A percentile compares a stretch with the other conserved stretches of the same genome.
These are phyloP conservation scores for Brassica balearica DNA, from an alignment of 441 rosid species.

Conservation along the genomic window DNA sequence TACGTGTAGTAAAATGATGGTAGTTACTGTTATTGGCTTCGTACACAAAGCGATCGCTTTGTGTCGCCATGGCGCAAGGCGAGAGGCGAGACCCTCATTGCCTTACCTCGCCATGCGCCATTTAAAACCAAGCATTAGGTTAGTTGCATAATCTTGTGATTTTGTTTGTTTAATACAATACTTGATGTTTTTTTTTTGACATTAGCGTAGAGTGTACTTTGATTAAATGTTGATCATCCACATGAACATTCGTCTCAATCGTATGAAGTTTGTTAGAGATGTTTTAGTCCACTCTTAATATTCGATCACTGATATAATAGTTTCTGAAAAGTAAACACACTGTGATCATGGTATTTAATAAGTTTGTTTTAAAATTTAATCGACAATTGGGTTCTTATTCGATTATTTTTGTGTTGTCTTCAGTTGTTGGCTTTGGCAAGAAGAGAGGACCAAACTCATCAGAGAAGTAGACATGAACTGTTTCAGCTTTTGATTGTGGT, in stretches of 20 bases:
- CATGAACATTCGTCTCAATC: neutral
- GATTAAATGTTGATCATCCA: neutral
- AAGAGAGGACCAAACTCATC: slow-evolving; percentile 70
- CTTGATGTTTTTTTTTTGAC: no score
- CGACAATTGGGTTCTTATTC: neutral
- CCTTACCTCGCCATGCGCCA: no score
- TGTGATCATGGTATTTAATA: neutral
- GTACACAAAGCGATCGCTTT: no score
- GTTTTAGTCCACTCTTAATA: neutral
- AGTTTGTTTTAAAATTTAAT: neutral
- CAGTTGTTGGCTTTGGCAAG: slow-evolving; percentile 71
- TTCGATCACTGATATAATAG: neutral
- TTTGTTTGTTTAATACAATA: neutral
- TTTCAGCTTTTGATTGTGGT: neutral
- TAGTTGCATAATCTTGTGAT: neutral
- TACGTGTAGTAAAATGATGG: no score
- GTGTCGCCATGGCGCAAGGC: no score
- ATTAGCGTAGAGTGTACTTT: neutral
- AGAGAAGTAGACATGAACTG: slow-evolving; percentile 49
- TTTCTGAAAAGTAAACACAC: neutral
- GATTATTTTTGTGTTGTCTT: slow-evolving; percentile 23
- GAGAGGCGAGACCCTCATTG: no score
- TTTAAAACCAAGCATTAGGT: neutral
- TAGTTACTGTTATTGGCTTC: no score
- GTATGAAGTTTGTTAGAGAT: neutral